These are phyloP conservation scores for Barnettozyma vustinii DNA, from an alignment of 805 yeast species.

Conservation along the genomic window DNA sequence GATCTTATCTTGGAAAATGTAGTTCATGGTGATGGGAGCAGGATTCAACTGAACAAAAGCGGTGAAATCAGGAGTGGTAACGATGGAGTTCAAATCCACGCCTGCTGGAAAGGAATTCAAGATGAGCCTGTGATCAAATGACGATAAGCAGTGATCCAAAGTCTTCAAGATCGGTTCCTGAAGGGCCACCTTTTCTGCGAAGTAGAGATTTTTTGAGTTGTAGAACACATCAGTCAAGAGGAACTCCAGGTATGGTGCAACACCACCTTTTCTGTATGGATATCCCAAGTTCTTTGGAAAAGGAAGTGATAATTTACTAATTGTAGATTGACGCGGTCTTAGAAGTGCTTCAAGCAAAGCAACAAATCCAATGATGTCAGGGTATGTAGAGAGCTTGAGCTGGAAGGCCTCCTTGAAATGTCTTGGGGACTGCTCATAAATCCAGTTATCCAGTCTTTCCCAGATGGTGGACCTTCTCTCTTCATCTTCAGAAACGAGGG, in stretches of 20 bases:
- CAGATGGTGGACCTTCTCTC: slow-evolving; percentile 49
- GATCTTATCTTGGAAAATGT: slow-evolving; percentile 54
- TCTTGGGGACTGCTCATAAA: slow-evolving; percentile 35
- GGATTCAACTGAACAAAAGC: slow-evolving; percentile 62
- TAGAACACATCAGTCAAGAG: slow-evolving; percentile 61
- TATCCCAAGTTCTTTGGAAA: slow-evolving; percentile 64
- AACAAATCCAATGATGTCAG: slow-evolving; percentile 58
- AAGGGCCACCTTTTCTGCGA: slow-evolving; percentile 34
- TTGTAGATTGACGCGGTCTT: slow-evolving; percentile 28
- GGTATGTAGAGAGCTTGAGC: slow-evolving; percentile 42
- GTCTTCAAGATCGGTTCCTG: slow-evolving; percentile 51
- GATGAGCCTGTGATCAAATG: slow-evolving; percentile 49
- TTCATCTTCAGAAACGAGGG: slow-evolving; percentile 45
- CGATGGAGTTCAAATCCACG: slow-evolving; percentile 44
- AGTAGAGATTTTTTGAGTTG: slow-evolving; percentile 38
- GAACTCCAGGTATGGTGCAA: slow-evolving; percentile 78
- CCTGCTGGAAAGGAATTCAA: slow-evolving; percentile 47
- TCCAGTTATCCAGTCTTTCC: slow-evolving; percentile 66
- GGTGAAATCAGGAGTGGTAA: slow-evolving; percentile 38
- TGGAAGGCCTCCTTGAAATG: slow-evolving; percentile 40
- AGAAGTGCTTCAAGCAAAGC: slow-evolving; percentile 38
- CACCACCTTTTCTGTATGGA: slow-evolving; percentile 56
- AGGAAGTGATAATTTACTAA: slow-evolving; percentile 38
- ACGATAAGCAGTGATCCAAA: slow-evolving; percentile 40
- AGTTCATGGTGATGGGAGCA: slow-evolving; percentile 57